These are phyloP conservation scores for Clathrospora elynae DNA, from an alignment of 2,329 filamentous ascomycete genomes.

Conservation along the genomic window DNA sequence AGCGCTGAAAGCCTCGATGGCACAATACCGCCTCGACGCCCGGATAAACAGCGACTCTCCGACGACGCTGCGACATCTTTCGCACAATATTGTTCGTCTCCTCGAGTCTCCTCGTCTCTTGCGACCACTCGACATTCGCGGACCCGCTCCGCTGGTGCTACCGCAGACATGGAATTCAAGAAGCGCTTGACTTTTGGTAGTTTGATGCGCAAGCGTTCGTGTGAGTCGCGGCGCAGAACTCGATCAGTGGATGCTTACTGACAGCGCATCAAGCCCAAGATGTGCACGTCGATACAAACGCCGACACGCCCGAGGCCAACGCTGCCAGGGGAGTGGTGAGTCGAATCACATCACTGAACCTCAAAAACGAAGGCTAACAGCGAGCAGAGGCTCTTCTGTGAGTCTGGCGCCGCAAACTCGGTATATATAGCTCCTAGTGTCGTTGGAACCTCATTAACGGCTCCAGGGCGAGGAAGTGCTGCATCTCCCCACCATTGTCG, in stretches of 20 bases:
- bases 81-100: too few relatives aligned
- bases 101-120: not conserved
- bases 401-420: slow-evolving; percentile 66
- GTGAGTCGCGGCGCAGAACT: slow-evolving; percentile 24
- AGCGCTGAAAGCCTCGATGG: slow-evolving; percentile 12
- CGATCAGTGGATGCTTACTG: too few relatives aligned
- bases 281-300: slow-evolving; percentile 36
- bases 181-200: slow-evolving; percentile 46
- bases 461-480: slow-evolving; percentile 84
- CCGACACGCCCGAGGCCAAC: slow-evolving; percentile 70
- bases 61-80: too few relatives aligned
- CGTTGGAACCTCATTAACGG: slow-evolving; percentile 17
- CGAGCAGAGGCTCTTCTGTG: slow-evolving; percentile 76
- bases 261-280: slow-evolving; percentile 34
- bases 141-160: slow-evolving; percentile 5
- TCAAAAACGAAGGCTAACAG: slow-evolving; percentile 14
- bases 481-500: slow-evolving; percentile 90
- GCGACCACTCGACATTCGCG: slow-evolving; percentile 1
- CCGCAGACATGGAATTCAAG: slow-evolving; percentile 46
- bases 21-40: too few relatives aligned
- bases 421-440: slow-evolving; percentile 20
- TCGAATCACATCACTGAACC: slow-evolving; percentile 34
- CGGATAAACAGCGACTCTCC: too few relatives aligned
- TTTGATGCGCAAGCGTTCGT: slow-evolving; percentile 42
- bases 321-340: slow-evolving; percentile 69